These are phyloP conservation scores for Podila horticola DNA, from an alignment of 192 early-diverging fungal genomes.

Conservation along the genomic window DNA sequence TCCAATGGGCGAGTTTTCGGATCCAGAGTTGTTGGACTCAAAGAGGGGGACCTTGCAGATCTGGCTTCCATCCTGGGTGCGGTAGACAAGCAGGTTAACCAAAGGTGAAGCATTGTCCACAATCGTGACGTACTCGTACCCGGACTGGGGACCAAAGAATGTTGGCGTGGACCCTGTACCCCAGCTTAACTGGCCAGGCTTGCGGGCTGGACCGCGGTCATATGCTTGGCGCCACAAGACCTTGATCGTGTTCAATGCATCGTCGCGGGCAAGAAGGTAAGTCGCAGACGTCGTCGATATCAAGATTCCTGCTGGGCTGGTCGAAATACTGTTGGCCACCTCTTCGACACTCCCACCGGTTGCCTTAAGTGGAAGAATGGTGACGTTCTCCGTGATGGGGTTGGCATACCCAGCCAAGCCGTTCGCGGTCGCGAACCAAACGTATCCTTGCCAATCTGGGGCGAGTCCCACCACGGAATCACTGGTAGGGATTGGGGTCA, in stretches of 20 bases:
- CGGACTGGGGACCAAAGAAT: conserved; percentile 31
- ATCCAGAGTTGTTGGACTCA: conserved; percentile 29
- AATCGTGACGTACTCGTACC: conserved; percentile 22
- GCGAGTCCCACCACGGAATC: conserved; percentile 35
- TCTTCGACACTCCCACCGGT: conserved; percentile 12
- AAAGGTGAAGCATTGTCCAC: conserved; percentile 35
- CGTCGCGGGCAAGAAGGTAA: conserved; percentile 24
- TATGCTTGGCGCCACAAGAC: conserved; percentile 24
- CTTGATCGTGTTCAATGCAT: conserved; percentile 16
- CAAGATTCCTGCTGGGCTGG: conserved; percentile 25
- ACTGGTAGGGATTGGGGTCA: conserved; percentile 18
- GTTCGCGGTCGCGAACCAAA: conserved; percentile 29
- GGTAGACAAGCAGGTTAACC: conserved; percentile 33
- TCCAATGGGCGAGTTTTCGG: conserved; percentile 31
- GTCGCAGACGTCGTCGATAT: conserved; percentile 27
- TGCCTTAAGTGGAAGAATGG: conserved; percentile 10
- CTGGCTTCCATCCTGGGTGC: conserved; percentile 25
- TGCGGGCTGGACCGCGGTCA: conserved; percentile 32
- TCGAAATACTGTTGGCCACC: conserved; percentile 30
- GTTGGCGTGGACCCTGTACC: conserved; percentile 31
- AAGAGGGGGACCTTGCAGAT: conserved; percentile 27
- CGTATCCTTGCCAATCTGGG: conserved; percentile 35
- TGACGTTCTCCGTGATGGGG: conserved; percentile 19
- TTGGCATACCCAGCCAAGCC: conserved; percentile 28
- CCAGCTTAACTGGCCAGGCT: conserved; percentile 34